These are phyloP conservation scores for Dionaea muscipula DNA, from an alignment of 179 eudicot species.

Conservation along the genomic window DNA sequence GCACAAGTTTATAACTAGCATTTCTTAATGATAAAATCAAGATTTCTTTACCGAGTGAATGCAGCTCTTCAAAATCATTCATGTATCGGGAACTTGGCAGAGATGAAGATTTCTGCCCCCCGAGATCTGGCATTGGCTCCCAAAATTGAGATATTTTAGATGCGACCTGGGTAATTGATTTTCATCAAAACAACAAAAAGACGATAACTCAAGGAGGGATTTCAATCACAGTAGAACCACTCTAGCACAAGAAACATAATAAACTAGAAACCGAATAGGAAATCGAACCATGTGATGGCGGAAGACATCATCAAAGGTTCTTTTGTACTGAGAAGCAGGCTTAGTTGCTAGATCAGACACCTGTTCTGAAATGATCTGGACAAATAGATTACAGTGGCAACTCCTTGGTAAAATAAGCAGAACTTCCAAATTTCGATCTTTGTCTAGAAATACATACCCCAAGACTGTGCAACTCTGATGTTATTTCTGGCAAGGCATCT, in stretches of 20 bases:
- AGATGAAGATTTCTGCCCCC: slow-evolving; percentile 40
- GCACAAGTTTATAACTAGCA: too few species aligned
- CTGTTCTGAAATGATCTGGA: slow-evolving; percentile 60
- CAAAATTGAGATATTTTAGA: slow-evolving; percentile 68
- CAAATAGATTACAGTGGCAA: slow-evolving; percentile 12
- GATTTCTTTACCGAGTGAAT: slow-evolving; percentile 52
- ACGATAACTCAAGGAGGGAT: slow-evolving; percentile 1
- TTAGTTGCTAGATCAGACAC: slow-evolving; percentile 54
- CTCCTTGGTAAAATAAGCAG: neutral
- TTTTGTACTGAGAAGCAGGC: slow-evolving; percentile 53
- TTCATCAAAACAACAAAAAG: neutral
- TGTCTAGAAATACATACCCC: slow-evolving; percentile 42
- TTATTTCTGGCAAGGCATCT: slow-evolving; percentile 69
- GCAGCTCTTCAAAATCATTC: slow-evolving; percentile 91
- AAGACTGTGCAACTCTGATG: slow-evolving; percentile 60
- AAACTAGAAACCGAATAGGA: slow-evolving; percentile 5
- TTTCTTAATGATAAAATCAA: neutral
- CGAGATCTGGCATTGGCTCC: slow-evolving; percentile 57
- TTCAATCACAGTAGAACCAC: neutral
- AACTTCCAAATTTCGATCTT: too few species aligned
- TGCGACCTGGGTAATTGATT: slow-evolving; percentile 28
- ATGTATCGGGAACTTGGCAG: slow-evolving; percentile 67
- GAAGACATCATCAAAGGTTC: slow-evolving; percentile 52
- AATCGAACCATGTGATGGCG: slow-evolving; percentile 45
- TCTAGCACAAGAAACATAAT: neutral